Conservation (phyloP, 192 early-diverging fungal species). For the Backusella mclennaniae region DNA sequence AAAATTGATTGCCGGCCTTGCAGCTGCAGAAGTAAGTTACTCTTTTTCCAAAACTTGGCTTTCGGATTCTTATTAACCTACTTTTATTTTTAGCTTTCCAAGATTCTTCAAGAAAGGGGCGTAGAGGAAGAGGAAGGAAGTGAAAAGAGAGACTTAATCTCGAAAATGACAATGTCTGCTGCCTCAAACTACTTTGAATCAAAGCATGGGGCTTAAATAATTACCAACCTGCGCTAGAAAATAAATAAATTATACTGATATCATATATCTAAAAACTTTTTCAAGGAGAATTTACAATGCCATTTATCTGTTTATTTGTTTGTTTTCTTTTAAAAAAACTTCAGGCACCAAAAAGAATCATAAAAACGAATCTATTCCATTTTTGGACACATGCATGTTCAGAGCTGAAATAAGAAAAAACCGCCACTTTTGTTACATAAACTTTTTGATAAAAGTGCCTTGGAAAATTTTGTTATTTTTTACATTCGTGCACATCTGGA, state of each 20-base stretch:
- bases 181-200: conserved; percentile 17
- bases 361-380: background rate
- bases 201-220: conserved; percentile 16
- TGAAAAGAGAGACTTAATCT: conserved; percentile 8
- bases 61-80: too few species aligned
- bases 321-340: background rate
- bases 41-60: background rate
- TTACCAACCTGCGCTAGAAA: background rate
- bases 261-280: background rate
- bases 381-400: background rate
- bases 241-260: background rate
- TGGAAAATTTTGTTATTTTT: background rate
- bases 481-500: background rate
- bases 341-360: background rate
- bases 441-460: background rate
- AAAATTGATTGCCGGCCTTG: conserved; percentile 25
- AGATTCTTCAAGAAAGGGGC: conserved; percentile 12
- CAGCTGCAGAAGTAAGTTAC: conserved; percentile 26
- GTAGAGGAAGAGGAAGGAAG: background rate
- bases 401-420: background rate
- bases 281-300: background rate
- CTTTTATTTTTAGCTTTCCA: conserved; percentile 13
- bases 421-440: background rate
- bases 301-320: background rate
- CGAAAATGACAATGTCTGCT: conserved; percentile 11